These are phyloP conservation scores for Daldinia eschscholtzii DNA, from an alignment of 2,329 filamentous ascomycete genomes.

Conservation along the genomic window DNA sequence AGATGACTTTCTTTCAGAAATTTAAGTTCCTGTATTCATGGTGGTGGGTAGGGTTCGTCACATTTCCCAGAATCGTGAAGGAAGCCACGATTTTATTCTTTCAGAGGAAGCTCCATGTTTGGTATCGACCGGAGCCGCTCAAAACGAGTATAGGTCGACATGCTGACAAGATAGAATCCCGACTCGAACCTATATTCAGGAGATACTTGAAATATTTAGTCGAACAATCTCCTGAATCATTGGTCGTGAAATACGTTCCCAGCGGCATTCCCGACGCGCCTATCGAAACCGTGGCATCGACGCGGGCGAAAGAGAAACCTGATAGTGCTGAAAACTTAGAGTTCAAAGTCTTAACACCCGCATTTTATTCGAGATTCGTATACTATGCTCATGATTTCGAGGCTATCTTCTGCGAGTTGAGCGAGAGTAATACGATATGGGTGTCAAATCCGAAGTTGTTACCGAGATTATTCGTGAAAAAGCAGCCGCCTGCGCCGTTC, in stretches of 20 bases:
- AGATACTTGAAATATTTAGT: conserved; percentile 65
- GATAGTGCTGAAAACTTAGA: conserved; percentile 58
- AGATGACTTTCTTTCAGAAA: conserved; percentile 59
- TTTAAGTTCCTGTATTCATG: conserved; percentile 65
- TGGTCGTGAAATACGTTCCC: conserved; percentile 67
- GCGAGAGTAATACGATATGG: conserved; percentile 70
- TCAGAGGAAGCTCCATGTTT: conserved; percentile 69
- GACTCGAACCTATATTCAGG: conserved; percentile 62
- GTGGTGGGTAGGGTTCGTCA: conserved; percentile 77
- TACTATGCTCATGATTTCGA: conserved; percentile 73
- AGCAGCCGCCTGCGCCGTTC: conserved; percentile 52
- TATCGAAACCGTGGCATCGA: conserved; percentile 57
- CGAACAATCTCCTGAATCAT: conserved; percentile 56
- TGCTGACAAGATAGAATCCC: conserved; percentile 63
- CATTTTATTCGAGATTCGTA: conserved; percentile 75
- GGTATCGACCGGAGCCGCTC: conserved; percentile 73
- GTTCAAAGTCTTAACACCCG: conserved; percentile 71
- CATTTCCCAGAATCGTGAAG: conserved; percentile 73
- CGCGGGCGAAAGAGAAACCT: conserved; percentile 40
- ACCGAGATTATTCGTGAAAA: conserved; percentile 59
- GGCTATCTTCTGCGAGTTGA: conserved; percentile 70
- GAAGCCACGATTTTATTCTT: conserved; percentile 72
- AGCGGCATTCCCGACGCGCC: conserved; percentile 59
- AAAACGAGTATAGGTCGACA: conserved; percentile 66
- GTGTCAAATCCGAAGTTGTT: conserved; percentile 68